Percentiles rank a stretch among this genome's conserved stretches.
Evolutionary conservation across 163 green algal species (phyloP).

Genomic region (Prototheca wickerhamii): DNA sequence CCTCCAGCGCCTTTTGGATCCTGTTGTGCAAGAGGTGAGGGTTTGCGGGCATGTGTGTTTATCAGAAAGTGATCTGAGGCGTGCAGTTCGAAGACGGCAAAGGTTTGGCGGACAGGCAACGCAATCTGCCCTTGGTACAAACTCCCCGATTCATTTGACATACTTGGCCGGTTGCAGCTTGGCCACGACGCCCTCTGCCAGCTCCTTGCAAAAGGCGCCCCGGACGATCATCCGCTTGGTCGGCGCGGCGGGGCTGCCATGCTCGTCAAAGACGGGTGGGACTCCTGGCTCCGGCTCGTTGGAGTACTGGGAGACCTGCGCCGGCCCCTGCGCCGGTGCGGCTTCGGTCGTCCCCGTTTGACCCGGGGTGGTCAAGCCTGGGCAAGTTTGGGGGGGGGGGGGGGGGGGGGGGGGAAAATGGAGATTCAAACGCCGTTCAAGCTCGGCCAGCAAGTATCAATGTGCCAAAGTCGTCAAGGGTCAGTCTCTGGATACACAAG

Average conservation of each 20-base stretch:
- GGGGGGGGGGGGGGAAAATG: too few relatives aligned
- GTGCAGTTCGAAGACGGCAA: not conserved
- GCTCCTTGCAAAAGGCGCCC: not conserved
- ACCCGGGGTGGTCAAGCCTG: too few relatives aligned
- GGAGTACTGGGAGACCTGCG: not conserved
- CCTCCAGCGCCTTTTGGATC: constrained; percentile 37
- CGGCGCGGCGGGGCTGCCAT: not conserved
- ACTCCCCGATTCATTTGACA: not conserved
- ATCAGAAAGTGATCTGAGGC: not conserved
- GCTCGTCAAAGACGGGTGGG: not conserved
- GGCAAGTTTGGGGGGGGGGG: too few relatives aligned
- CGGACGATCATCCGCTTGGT: not conserved
- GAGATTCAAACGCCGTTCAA: too few relatives aligned
- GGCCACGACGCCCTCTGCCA: not conserved
- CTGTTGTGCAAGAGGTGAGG: constrained; percentile 13
- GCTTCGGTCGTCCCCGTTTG: too few relatives aligned
- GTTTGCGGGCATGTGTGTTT: not conserved
- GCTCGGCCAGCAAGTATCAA: too few relatives aligned
- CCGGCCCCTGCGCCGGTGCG: not conserved
- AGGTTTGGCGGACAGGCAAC: not conserved
- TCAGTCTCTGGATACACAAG: too few relatives aligned
- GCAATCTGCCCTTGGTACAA: not conserved
- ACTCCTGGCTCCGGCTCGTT: not conserved
- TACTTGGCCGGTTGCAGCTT: constrained; percentile 2
- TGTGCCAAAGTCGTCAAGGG: too few relatives aligned